These are phyloP conservation scores for Hypericum androsaemum DNA, from an alignment of 345 rosid species.

Conservation along the genomic window DNA sequence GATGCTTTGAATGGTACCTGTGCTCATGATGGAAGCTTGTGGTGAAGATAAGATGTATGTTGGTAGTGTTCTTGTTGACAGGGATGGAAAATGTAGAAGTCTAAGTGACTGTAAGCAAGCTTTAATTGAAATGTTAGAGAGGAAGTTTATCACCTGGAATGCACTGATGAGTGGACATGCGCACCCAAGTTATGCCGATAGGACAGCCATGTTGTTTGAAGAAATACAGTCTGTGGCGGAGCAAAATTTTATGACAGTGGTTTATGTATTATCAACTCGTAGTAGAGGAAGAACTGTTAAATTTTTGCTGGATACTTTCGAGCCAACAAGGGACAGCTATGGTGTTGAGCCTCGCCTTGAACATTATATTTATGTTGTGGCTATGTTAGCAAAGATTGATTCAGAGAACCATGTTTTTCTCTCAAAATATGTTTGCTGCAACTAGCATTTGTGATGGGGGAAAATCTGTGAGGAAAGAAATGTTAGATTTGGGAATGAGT, in stretches of 20 bases:
- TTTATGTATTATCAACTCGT: constrained; percentile 74
- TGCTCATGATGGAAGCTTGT: constrained; percentile 59
- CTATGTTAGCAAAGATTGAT: constrained; percentile 74
- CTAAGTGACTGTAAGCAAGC: constrained; percentile 42
- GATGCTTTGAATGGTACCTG: constrained; percentile 61
- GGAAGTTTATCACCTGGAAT: constrained; percentile 66
- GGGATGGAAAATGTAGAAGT: constrained; percentile 92
- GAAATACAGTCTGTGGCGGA: constrained; percentile 35
- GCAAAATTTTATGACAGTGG: constrained; percentile 64
- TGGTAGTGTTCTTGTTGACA: constrained; percentile 67
- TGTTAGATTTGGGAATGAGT: too few species aligned
- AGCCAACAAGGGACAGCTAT: constrained; percentile 47
- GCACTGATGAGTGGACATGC: constrained; percentile 75
- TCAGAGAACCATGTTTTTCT: constrained; percentile 77
- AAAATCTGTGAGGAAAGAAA: too few species aligned
- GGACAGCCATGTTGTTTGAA: constrained; percentile 48
- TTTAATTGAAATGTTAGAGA: constrained; percentile 48
- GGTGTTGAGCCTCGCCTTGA: constrained; percentile 59
- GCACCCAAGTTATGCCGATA: constrained; percentile 56
- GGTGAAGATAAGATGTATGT: constrained; percentile 51
- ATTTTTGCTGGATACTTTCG: constrained; percentile 51
- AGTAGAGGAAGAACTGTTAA: constrained; percentile 64
- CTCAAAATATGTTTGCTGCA: constrained; percentile 65
- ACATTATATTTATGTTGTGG: constrained; percentile 76
- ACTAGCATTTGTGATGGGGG: too few species aligned